Evolutionary conservation across 2,329 filamentous ascomycete genomes (phyloP), one percentile per base, ranked within the genome.

Genomic region (Paecilomyces sp.): DNA sequence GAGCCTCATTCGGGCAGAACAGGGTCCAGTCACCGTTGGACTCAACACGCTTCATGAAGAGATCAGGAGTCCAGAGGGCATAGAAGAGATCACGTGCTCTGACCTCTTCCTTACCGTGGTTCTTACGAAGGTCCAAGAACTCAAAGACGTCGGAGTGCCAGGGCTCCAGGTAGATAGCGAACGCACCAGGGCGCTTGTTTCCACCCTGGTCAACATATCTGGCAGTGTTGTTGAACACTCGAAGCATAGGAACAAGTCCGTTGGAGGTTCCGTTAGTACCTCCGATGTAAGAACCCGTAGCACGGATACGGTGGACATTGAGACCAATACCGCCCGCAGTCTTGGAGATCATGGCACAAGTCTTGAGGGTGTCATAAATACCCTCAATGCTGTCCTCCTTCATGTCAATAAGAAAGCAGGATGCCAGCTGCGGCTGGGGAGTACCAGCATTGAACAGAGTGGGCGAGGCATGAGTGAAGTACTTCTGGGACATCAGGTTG

Each of bases 31-130:
- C 89, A 60, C 86, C 89, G 76, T 99, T 99, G 82, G 91, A 88
- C 80, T 99, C 92, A 59, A 99, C 93, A 76, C 94, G 92, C 84
- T 96, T 96, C 94, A 99, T 99, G 86, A 99, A 99, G 54, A 99
- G 85, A 82, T 99, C 94, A 15, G 94, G 92, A 60, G 97, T 97
- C 94, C 94, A 99, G 56, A 99, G 85, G 61, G 93, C 94, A 64
- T 96, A 91, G 86, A 99, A 99, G 57, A 99, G 84, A 76, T 99
- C 94, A 73, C 94, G 92, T 65, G 94, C 94, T 70, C 94, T 92
- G 66, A 96, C 86, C 80, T 99, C 94, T 76, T 99, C 94, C 81
- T 99, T 99, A 68, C 94, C 94, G 77, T 99, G 94, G 79, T 99
- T 99, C 88, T 99, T 99, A 72, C 94, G 89, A 58, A 99, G 86